Percentiles rank a stretch among this genome's conserved stretches.
phyloP scores from a whole-genome alignment of 192 early-diverging fungal species.

The Chytriomyces hyalinus region DNA sequence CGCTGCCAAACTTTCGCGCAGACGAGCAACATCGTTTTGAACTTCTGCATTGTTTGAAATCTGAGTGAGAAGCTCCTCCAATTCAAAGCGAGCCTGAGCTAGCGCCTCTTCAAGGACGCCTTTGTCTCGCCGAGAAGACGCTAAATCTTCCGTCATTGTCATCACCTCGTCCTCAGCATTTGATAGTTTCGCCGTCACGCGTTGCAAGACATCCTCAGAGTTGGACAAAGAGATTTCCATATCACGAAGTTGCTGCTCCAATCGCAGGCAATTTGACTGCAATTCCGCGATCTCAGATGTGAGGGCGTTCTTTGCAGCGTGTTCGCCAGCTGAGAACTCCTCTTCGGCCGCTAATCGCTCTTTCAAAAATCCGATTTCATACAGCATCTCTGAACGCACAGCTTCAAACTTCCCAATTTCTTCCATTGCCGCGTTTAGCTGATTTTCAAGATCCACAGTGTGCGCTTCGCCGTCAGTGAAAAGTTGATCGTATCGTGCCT shows the following conservation, averaged over 20 bases:
- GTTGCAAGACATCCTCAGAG: slow-evolving; percentile 14
- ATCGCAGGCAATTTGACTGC: not conserved
- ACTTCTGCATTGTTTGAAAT: not conserved
- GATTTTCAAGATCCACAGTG: slow-evolving; percentile 30
- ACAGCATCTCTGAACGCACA: slow-evolving; percentile 20
- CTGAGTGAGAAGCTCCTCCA: slow-evolving; percentile 7
- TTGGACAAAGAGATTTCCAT: not conserved
- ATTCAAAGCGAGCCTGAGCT: not conserved
- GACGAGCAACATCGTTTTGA: not conserved
- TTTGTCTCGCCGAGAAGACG: not conserved
- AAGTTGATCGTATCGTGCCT: slow-evolving; percentile 32
- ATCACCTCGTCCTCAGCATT: slow-evolving; percentile 10
- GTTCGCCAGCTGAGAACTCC: slow-evolving; percentile 17
- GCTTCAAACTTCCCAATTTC: slow-evolving; percentile 11
- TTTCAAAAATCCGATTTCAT: slow-evolving; percentile 36
- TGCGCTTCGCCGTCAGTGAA: slow-evolving; percentile 39
- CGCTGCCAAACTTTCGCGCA: slow-evolving; percentile 6
- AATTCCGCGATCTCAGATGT: not conserved
- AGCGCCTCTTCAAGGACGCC: not conserved
- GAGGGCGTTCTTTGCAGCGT: not conserved
- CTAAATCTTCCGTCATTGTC: slow-evolving; percentile 9
- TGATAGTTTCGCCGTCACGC: slow-evolving; percentile 24
- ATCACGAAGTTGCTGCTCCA: not conserved
- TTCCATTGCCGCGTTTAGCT: slow-evolving; percentile 10
- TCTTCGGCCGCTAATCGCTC: slow-evolving; percentile 24